Conservation (phyloP, 1,139 yeast species). For the Yamadazyma songkhlaensis region DNA sequence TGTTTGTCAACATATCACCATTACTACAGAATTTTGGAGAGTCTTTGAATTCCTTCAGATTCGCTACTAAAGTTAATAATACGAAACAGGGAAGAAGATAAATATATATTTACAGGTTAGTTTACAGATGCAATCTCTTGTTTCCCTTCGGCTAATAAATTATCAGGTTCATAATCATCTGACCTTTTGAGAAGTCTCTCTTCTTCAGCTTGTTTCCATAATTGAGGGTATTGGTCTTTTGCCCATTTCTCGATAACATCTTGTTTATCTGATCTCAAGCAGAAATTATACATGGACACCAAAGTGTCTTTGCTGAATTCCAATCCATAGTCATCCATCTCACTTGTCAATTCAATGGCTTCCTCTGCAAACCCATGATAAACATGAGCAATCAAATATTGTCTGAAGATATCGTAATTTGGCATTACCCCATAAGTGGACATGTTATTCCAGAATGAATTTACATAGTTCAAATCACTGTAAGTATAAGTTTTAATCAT, state of each 20-base stretch:
- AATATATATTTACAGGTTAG: background rate
- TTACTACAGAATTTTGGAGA: slow-evolving; percentile 61
- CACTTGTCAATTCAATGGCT: slow-evolving; percentile 53
- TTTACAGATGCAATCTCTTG: background rate
- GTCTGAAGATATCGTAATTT: slow-evolving; percentile 53
- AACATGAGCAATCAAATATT: slow-evolving; percentile 71
- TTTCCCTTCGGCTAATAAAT: slow-evolving; percentile 10
- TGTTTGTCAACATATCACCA: slow-evolving; percentile 92
- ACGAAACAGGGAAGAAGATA: slow-evolving; percentile 32
- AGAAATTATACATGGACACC: slow-evolving; percentile 59
- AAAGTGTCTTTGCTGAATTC: slow-evolving; percentile 50
- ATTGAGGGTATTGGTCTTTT: slow-evolving; percentile 28
- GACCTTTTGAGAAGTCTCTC: slow-evolving; percentile 40
- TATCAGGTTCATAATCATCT: slow-evolving; percentile 30
- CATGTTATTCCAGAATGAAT: slow-evolving; percentile 61
- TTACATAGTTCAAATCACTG: slow-evolving; percentile 57
- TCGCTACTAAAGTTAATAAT: slow-evolving; percentile 78
- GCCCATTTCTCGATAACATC: slow-evolving; percentile 56
- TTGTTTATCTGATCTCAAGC: slow-evolving; percentile 50
- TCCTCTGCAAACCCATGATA: slow-evolving; percentile 61
- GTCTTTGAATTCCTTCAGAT: slow-evolving; percentile 78
- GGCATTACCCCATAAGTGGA: slow-evolving; percentile 55
- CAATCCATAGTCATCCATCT: slow-evolving; percentile 52
- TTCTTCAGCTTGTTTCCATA: slow-evolving; percentile 46
- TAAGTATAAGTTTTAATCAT: slow-evolving; percentile 69